Percentiles rank a stretch among this genome's conserved stretches.
phyloP scores from a whole-genome alignment of 371 early-diverging fungal species.

The Haplosporangium sp. region DNA sequence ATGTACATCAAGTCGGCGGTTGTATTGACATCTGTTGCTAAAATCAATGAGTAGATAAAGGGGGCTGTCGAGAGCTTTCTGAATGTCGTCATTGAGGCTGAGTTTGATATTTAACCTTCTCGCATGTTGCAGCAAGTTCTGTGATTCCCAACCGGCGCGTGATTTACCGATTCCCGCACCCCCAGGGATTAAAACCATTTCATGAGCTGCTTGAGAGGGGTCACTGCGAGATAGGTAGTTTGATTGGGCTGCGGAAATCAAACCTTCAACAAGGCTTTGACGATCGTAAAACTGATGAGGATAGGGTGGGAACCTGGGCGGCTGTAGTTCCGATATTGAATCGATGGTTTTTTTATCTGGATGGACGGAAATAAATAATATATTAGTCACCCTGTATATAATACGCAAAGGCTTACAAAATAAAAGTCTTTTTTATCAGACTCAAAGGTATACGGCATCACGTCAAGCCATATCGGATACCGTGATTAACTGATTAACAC shows the following conservation, averaged over 20 bases:
- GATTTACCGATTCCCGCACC: conserved; percentile 7
- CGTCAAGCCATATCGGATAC: too few relatives aligned
- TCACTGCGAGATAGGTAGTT: background rate
- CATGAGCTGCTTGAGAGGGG: background rate
- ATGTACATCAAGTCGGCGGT: background rate
- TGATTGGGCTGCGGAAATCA: background rate
- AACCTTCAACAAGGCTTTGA: background rate
- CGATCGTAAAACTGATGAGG: conserved; percentile 8
- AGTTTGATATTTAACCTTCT: background rate
- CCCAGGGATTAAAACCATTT: conserved; percentile 8
- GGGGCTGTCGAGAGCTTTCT: background rate
- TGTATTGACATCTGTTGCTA: conserved; percentile 2
- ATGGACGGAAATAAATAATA: too few relatives aligned
- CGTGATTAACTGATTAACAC: too few relatives aligned
- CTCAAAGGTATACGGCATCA: too few relatives aligned
- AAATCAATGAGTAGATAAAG: background rate
- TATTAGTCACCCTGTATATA: too few relatives aligned
- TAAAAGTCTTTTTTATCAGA: too few relatives aligned
- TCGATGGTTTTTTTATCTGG: background rate
- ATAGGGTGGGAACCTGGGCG: background rate
- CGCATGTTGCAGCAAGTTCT: background rate
- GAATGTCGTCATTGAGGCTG: background rate
- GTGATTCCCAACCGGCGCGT: conserved; percentile 6
- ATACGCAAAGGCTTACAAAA: too few relatives aligned
- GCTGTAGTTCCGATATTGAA: background rate